Evolutionary conservation across 805 yeast genomes (phyloP).

Genomic region (Kodamaea neixiangensis): DNA sequence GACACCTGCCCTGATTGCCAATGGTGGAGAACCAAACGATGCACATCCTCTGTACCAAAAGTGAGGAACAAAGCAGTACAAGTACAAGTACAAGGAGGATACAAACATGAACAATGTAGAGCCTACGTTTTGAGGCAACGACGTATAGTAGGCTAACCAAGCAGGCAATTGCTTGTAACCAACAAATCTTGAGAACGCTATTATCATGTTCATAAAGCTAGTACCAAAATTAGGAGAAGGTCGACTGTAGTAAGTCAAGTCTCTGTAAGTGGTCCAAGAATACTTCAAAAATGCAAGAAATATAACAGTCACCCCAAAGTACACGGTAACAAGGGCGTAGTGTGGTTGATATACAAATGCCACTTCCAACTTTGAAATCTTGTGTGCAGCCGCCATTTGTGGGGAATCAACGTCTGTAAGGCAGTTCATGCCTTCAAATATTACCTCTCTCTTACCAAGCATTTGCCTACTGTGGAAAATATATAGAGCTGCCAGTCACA

Average conservation of each 20-base stretch:
- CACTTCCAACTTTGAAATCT: constrained; percentile 30
- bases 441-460: constrained; percentile 12
- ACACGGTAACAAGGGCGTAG: constrained; percentile 41
- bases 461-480: neutral
- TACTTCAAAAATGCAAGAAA: constrained; percentile 35
- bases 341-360: constrained; percentile 27
- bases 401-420: constrained; percentile 29
- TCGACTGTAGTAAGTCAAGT: constrained; percentile 17
- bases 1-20: constrained; percentile 54
- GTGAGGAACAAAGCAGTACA: constrained; percentile 46
- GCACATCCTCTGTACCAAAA: constrained; percentile 52
- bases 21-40: constrained; percentile 61
- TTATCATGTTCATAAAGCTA: constrained; percentile 27
- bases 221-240: constrained; percentile 12
- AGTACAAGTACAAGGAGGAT: constrained; percentile 31
- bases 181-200: constrained; percentile 35
- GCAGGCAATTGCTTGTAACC: constrained; percentile 36
- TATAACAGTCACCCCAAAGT: constrained; percentile 41
- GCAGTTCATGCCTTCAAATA: constrained; percentile 41
- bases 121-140: constrained; percentile 39
- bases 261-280: constrained; percentile 27
- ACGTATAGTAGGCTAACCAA: constrained; percentile 21
- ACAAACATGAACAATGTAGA: constrained; percentile 38
- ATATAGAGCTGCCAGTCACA: too few relatives aligned
- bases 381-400: constrained; percentile 20